phyloP scores from a whole-genome alignment of 177 flowering plant genomes.

The Vitis hybrid region DNA sequence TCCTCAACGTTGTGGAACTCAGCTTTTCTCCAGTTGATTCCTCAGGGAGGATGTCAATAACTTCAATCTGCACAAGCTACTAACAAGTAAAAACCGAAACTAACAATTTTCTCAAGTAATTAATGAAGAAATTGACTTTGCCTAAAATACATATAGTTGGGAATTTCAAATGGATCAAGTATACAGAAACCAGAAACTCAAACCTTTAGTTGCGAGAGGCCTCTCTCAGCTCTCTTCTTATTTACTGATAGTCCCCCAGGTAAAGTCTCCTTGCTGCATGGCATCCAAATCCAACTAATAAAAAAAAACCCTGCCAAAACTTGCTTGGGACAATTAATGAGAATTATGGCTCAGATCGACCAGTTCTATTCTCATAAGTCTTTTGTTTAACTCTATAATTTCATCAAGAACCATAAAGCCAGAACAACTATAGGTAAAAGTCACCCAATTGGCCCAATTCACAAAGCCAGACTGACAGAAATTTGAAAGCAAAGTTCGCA shows the following conservation, averaged over 20 bases:
- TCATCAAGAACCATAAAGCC: too few species aligned
- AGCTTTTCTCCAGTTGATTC: slow-evolving; percentile 53
- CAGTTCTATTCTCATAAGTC: background rate
- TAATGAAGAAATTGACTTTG: background rate
- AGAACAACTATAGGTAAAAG: too few species aligned
- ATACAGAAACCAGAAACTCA: background rate
- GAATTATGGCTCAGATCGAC: background rate
- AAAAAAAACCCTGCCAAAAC: background rate
- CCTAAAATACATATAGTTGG: background rate
- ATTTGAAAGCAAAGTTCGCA: background rate
- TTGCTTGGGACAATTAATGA: background rate
- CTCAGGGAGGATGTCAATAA: slow-evolving; percentile 66
- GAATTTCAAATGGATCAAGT: background rate
- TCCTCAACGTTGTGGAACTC: slow-evolving; percentile 65
- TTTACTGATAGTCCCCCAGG: slow-evolving; percentile 70
- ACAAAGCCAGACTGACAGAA: too few species aligned
- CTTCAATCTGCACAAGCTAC: slow-evolving; percentile 57
- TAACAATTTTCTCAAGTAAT: background rate
- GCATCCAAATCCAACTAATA: slow-evolving; percentile 5
- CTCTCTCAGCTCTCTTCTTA: slow-evolving; percentile 60
- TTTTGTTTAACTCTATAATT: background rate
- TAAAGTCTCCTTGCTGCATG: slow-evolving; percentile 61
- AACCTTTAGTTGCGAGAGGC: slow-evolving; percentile 59
- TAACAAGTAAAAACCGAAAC: background rate
- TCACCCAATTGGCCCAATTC: too few species aligned